Conservation (phyloP, 805 yeast genomes). For the Saturnispora kantuleensis region DNA sequence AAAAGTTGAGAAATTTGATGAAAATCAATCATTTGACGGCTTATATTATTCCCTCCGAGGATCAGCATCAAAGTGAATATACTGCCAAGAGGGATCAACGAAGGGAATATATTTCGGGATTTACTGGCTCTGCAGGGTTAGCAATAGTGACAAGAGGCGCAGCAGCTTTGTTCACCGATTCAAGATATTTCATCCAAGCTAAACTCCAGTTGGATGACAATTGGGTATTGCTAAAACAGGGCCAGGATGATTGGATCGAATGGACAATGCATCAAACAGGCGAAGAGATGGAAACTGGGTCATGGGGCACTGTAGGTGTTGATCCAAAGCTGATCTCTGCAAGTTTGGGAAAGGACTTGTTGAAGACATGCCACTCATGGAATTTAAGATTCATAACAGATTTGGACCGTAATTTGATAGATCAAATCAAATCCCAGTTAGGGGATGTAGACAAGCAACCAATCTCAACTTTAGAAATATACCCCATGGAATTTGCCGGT, state of each 20-base stretch:
- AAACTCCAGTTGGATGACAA: slow-evolving; percentile 65
- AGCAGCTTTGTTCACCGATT: slow-evolving; percentile 86
- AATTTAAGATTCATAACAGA: slow-evolving; percentile 41
- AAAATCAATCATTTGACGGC: slow-evolving; percentile 31
- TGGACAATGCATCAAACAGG: slow-evolving; percentile 55
- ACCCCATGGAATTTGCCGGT: slow-evolving; percentile 35
- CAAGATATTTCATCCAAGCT: slow-evolving; percentile 90
- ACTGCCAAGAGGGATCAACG: slow-evolving; percentile 75
- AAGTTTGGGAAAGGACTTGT: slow-evolving; percentile 34
- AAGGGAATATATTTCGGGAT: slow-evolving; percentile 74
- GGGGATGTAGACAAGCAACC: slow-evolving; percentile 15
- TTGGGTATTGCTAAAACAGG: slow-evolving; percentile 79
- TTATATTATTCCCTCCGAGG: slow-evolving; percentile 65
- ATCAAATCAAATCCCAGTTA: slow-evolving; percentile 51
- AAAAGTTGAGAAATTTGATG: slow-evolving; percentile 36
- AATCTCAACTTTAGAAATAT: slow-evolving; percentile 20
- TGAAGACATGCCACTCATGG: slow-evolving; percentile 23
- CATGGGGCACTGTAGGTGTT: slow-evolving; percentile 49
- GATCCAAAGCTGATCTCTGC: slow-evolving; percentile 70
- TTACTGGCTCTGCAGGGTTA: slow-evolving; percentile 89
- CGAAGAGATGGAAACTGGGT: not conserved
- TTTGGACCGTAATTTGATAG: slow-evolving; percentile 56
- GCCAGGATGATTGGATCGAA: slow-evolving; percentile 76
- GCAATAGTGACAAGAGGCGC: slow-evolving; percentile 65
- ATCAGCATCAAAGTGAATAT: slow-evolving; percentile 89